Conservation (phyloP, 306 rosid species). For the Cyclanthera cordifolia region DNA sequence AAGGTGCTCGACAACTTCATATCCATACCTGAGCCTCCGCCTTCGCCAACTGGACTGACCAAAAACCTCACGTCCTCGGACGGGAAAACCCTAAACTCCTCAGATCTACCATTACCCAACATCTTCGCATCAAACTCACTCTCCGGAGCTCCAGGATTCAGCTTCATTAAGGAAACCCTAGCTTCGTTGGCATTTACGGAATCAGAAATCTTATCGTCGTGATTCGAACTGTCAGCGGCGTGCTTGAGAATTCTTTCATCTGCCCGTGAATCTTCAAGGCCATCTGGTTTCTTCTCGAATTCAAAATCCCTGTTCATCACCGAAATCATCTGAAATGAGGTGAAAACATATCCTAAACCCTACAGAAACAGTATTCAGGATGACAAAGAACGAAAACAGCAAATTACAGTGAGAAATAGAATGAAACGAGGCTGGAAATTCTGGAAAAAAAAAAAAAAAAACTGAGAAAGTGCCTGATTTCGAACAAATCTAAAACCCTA, state of each 20-base stretch:
- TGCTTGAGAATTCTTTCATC: conserved; percentile 19
- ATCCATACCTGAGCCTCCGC: conserved; percentile 16
- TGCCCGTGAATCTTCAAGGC: conserved; percentile 17
- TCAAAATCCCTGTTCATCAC: conserved; percentile 44
- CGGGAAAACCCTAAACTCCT: conserved; percentile 18
- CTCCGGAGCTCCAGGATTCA: conserved; percentile 28
- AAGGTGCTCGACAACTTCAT: conserved; percentile 14
- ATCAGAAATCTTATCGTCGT: conserved; percentile 6
- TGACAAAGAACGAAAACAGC: background rate
- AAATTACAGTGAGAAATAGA: background rate
- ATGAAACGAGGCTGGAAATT: background rate
- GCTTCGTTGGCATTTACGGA: conserved; percentile 14
- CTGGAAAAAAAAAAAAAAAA: no score
- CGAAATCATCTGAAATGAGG: conserved; percentile 20
- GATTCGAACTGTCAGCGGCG: conserved; percentile 19
- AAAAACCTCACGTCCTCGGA: conserved; percentile 27
- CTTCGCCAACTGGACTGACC: conserved; percentile 28
- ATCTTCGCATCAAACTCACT: conserved; percentile 21
- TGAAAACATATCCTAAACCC: conserved; percentile 21
- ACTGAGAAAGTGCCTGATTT: background rate
- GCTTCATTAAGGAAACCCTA: conserved; percentile 31
- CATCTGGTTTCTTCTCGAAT: conserved; percentile 23
- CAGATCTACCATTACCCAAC: conserved; percentile 27
- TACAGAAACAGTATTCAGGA: background rate
- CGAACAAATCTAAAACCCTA: conserved; percentile 16